phyloP scores from a whole-genome alignment of 2,329 filamentous ascomycete species.

The Gaeumannomyces sp. region DNA sequence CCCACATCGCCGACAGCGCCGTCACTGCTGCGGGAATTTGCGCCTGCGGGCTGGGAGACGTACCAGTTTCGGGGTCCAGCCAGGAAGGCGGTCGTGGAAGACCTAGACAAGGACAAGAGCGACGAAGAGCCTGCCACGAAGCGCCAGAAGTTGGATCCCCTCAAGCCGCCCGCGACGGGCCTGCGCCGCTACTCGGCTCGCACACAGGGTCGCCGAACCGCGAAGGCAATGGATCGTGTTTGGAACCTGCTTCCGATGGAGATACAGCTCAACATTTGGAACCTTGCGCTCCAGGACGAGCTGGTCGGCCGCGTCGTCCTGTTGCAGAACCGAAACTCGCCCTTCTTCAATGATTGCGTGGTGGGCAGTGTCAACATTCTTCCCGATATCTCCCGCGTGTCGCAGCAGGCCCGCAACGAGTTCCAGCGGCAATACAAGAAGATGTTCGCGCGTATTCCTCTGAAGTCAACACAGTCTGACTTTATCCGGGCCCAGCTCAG shows the following conservation, averaged over 20 bases:
- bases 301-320: neutral
- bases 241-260: constrained; percentile 6
- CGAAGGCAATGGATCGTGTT: constrained; percentile 4
- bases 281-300: neutral
- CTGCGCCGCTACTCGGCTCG: constrained; percentile 3
- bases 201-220: neutral
- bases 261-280: constrained; percentile 5
- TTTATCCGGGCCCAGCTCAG: neutral
- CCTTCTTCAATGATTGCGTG: neutral
- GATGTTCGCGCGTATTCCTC: constrained; percentile 6
- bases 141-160: neutral
- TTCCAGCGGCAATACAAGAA: constrained; percentile 4
- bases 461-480: neutral
- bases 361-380: neutral
- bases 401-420: neutral
- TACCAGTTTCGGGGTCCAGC: too few species aligned
- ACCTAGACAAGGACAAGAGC: neutral
- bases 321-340: neutral
- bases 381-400: neutral
- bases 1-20: too few species aligned
- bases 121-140: neutral
- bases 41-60: too few species aligned
- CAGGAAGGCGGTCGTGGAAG: neutral
- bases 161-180: neutral
- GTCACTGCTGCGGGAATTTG: too few species aligned